Evolutionary conservation across 352 stramenopile species (phyloP).

Genomic region (Phytophthora sansomeana): DNA sequence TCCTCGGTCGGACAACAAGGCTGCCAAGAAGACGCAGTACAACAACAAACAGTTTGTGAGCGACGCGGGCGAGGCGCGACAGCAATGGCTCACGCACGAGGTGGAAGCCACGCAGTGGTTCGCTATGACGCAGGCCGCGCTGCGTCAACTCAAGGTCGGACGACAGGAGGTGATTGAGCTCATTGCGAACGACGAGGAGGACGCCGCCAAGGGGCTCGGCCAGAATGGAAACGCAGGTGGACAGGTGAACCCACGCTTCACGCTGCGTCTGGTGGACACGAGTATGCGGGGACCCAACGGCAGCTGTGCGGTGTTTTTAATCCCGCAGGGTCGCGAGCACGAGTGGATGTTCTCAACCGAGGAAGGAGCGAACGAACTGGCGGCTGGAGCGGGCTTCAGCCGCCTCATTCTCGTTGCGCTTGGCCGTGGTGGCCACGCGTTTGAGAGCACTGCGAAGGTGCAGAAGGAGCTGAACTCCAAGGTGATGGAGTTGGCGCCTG

Average conservation of each 20-base stretch:
- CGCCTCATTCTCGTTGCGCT: conserved; percentile 78
- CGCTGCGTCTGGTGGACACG: conserved; percentile 67
- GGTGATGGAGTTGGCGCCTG: conserved; percentile 67
- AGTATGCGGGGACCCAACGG: conserved; percentile 56
- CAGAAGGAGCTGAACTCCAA: conserved; percentile 78
- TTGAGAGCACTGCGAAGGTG: conserved; percentile 69
- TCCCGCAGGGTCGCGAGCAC: conserved; percentile 83
- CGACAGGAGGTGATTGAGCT: conserved; percentile 66
- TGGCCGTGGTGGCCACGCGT: conserved; percentile 61
- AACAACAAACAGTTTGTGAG: conserved; percentile 54
- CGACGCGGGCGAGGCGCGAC: conserved; percentile 30
- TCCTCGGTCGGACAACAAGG: conserved; percentile 25
- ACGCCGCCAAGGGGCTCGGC: conserved; percentile 17
- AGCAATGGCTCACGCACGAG: conserved; percentile 63
- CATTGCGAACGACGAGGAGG: conserved; percentile 51
- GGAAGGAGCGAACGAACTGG: conserved; percentile 71
- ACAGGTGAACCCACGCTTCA: conserved; percentile 61
- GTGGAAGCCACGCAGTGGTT: conserved; percentile 71
- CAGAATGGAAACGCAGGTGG: conserved; percentile 7
- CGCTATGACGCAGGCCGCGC: conserved; percentile 56
- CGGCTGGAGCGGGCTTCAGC: conserved; percentile 65
- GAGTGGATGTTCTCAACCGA: conserved; percentile 85
- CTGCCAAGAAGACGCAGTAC: conserved; percentile 44
- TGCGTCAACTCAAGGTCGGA: conserved; percentile 61
- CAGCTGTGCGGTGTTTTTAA: conserved; percentile 75